These are phyloP conservation scores for Aspergillus biplanus DNA, from an alignment of 495 filamentous ascomycete species.

Conservation along the genomic window DNA sequence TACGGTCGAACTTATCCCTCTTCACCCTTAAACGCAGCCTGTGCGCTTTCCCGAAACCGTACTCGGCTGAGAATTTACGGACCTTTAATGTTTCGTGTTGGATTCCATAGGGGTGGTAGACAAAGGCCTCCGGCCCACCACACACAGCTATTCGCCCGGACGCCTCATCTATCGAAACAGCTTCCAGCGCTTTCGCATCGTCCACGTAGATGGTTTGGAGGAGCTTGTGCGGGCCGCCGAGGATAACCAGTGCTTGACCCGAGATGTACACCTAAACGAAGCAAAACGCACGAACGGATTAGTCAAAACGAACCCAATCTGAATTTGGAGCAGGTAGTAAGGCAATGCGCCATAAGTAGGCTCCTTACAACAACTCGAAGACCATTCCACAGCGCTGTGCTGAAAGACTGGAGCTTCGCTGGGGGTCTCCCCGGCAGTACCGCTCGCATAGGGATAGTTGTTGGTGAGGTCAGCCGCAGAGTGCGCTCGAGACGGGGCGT, in stretches of 20 bases:
- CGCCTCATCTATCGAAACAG: slow-evolving; percentile 75
- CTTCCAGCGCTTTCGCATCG: slow-evolving; percentile 69
- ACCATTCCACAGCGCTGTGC: slow-evolving; percentile 80
- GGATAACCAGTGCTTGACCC: slow-evolving; percentile 82
- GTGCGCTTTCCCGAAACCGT: background rate
- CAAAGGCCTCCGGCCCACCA: slow-evolving; percentile 63
- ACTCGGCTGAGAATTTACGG: slow-evolving; percentile 17
- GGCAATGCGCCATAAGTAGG: too few relatives aligned
- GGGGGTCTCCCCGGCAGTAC: slow-evolving; percentile 90
- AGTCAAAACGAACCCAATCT: background rate
- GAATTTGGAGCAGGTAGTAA: background rate
- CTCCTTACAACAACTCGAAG: slow-evolving; percentile 74
- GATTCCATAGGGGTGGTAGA: slow-evolving; percentile 79
- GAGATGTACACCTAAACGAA: slow-evolving; percentile 78
- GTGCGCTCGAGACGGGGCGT: slow-evolving; percentile 30
- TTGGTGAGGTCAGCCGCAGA: slow-evolving; percentile 30
- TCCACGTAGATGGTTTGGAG: slow-evolving; percentile 92
- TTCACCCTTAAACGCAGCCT: background rate
- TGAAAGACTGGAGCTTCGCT: slow-evolving; percentile 87
- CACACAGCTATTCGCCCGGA: slow-evolving; percentile 85
- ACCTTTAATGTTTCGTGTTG: slow-evolving; percentile 64
- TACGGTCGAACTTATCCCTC: background rate
- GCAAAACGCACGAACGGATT: slow-evolving; percentile 2
- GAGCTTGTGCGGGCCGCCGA: slow-evolving; percentile 71
- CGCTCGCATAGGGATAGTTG: slow-evolving; percentile 63